A percentile compares a stretch with the other conserved stretches of the same genome.
phyloP scores from a whole-genome alignment of 352 stramenopile genomes.

The Salisapilia sapeloensis region DNA sequence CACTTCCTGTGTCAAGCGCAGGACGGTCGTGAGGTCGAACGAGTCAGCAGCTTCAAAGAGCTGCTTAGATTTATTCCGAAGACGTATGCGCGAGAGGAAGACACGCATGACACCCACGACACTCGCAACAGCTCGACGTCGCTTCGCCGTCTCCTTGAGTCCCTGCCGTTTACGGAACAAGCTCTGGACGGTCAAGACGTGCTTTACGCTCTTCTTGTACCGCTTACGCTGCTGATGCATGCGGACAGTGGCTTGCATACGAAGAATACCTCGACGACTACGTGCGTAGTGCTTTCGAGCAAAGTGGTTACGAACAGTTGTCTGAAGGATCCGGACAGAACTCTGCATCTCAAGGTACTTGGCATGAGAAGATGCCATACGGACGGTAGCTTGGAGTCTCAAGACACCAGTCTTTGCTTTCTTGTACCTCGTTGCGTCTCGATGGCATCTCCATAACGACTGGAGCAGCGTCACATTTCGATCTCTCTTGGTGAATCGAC shows the following conservation, averaged over 20 bases:
- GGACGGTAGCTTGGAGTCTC: constrained; percentile 37
- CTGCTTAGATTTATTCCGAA: constrained; percentile 61
- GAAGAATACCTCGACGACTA: constrained; percentile 39
- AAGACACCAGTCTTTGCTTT: constrained; percentile 41
- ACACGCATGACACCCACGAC: constrained; percentile 55
- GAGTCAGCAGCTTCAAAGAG: constrained; percentile 62
- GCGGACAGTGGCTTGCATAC: constrained; percentile 46
- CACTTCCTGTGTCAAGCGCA: constrained; percentile 67
- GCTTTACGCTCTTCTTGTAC: constrained; percentile 20
- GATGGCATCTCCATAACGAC: constrained; percentile 57
- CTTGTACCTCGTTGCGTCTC: constrained; percentile 32
- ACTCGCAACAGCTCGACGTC: constrained; percentile 46
- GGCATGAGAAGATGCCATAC: constrained; percentile 38
- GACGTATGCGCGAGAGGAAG: constrained; percentile 65
- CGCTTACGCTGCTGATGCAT: constrained; percentile 38
- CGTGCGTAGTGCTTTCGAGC: constrained; percentile 42
- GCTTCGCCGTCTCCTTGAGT: constrained; percentile 17
- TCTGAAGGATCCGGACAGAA: constrained; percentile 48
- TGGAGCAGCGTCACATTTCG: constrained; percentile 53
- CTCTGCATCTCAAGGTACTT: constrained; percentile 31
- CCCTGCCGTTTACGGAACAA: constrained; percentile 49
- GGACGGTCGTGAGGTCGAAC: constrained; percentile 62
- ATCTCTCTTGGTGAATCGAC: constrained; percentile 23
- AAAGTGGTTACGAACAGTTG: constrained; percentile 46
- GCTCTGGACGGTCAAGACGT: constrained; percentile 64